Base-by-base conservation (phyloP, 2,329 filamentous ascomycete species). In the Pestalotiopsis sp. region DNA sequence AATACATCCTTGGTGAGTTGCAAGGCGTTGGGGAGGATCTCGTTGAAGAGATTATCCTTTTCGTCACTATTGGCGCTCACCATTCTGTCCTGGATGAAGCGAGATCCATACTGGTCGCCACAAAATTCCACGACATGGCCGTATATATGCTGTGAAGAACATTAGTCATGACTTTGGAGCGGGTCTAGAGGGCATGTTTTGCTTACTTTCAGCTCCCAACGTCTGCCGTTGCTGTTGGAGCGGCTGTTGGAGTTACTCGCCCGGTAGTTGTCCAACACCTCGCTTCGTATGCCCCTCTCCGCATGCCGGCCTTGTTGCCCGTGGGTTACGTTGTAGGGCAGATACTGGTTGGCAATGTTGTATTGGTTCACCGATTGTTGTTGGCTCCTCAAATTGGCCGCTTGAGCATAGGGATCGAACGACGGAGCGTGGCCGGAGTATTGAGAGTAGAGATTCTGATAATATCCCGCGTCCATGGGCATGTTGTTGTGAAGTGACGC, bases 1-100 rank as follows among this genome's bases (percentile, higher is more conserved):
- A 98, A 99, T 0, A 98, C 92, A 78, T 98, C 96, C 60, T 92
- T 95, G 94, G 97, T 98, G 62, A 99, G 84, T 76, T 95, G 94
- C 38, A 97, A 81, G 1, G 92, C 90, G 73, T 99, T 96, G 0
- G 90, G 88, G 74, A 93, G 88, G 60, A 99, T 94, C 79, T 98
- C 96, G 0, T 87, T 85, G 83, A 98, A 98, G 0, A 98, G 88
- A 67, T 91, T 91, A 39, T 97, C 93, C 81, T 98, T 98, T 77
- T 98, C 95, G 70, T 98, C 96, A 75, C 94, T 97, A 78, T 97
- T 98, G 67, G 96, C 96, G 1, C 90, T 92, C 79, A 96, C 93
- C 3, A 99, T 87, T 80, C 97, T 98, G 73, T 92, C 89, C 77
- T 99, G 96, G 69, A 99, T 97, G 79, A 98, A 98, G 1, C 96